phyloP scores from a whole-genome alignment of 805 yeast genomes.

The Wickerhamomyces rabaulensis region DNA sequence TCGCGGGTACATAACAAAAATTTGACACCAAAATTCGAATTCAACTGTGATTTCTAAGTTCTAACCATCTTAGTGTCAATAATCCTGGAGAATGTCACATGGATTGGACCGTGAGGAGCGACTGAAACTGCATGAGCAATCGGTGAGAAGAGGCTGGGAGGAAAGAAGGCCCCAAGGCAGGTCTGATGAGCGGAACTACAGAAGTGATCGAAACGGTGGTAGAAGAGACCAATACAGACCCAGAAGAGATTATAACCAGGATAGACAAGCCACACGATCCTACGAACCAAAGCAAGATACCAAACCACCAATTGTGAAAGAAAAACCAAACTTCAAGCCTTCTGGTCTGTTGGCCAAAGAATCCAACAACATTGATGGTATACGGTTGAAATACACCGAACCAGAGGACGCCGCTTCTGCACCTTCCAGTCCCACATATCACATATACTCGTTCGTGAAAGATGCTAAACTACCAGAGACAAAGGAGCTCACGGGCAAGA shows the following conservation, averaged over 20 bases:
- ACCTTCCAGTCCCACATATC: conserved; percentile 22
- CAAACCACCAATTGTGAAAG: conserved; percentile 2
- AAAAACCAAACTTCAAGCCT: conserved; percentile 32
- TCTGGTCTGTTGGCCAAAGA: conserved; percentile 40
- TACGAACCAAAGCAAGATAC: neutral
- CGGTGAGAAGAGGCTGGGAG: neutral
- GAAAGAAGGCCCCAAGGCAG: neutral
- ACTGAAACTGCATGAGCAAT: neutral
- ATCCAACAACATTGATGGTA: conserved; percentile 29
- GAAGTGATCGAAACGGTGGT: neutral
- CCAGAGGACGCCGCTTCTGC: conserved; percentile 30
- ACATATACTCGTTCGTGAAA: conserved; percentile 26
- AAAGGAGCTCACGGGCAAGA: conserved; percentile 22
- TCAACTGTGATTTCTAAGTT: no score
- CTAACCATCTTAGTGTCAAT: no score
- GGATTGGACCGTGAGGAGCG: neutral
- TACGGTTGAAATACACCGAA: conserved; percentile 32
- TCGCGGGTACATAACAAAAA: neutral
- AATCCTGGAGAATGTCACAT: neutral
- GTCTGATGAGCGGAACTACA: neutral
- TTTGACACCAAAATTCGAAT: no score
- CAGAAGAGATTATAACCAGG: neutral
- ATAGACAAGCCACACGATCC: neutral
- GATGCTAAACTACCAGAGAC: conserved; percentile 22
- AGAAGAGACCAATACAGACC: neutral